Base-by-base conservation (phyloP, 768 basidiomycete species). In the Dentipellis fragilis region DNA sequence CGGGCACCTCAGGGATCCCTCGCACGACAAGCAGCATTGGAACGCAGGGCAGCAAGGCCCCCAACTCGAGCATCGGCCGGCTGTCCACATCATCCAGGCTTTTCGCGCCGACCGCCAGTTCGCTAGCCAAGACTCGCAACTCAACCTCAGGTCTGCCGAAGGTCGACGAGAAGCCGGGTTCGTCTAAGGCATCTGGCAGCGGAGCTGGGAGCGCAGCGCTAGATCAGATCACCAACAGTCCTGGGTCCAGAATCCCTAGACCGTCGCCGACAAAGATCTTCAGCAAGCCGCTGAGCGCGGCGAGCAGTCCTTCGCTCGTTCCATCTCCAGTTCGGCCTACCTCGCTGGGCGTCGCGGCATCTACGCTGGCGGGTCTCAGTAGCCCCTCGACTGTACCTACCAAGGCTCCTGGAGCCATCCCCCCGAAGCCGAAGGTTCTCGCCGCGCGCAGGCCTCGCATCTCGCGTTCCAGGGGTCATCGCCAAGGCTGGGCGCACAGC, bases 401-500 rank as follows among this genome's bases (percentile, higher is more conserved):
- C 42, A 19, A 59, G 37, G 19, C 62, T 10, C 17, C 63, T 22
- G 51, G 58, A 2, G 55, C 64, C 8, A 56, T 62, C 10, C 62
- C 66, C 16, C 60, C 62, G 14, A 69, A 67, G 54, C 64, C 64
- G 4, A 72, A 70, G 56, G 58, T 64, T 14, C 56, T 70, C 17
- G 60, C 73, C 23, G 74, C 77, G 9, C 79, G 85, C 55, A 84
- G 81, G 65, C 89, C 89, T 4, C 80, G 87, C 8, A 87, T 91
- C 59, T 91, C 89, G 45, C 80, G 89, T 39, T 87, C 87, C 23
- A 6, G 3, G 29, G 29, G 29, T 29, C 29, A 29, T 29, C 29
- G 29, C n/a, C 85, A 83, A 58, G 86, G 91, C 40, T 88, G 90
- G 47, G 85, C 88, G 0, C 80, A 76, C 61, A 71, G 90, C 37